A percentile compares a stretch with the other conserved stretches of the same genome.
Conservation (phyloP, 2,329 filamentous ascomycete species). For the Ascochyta clinopodiicola region DNA sequence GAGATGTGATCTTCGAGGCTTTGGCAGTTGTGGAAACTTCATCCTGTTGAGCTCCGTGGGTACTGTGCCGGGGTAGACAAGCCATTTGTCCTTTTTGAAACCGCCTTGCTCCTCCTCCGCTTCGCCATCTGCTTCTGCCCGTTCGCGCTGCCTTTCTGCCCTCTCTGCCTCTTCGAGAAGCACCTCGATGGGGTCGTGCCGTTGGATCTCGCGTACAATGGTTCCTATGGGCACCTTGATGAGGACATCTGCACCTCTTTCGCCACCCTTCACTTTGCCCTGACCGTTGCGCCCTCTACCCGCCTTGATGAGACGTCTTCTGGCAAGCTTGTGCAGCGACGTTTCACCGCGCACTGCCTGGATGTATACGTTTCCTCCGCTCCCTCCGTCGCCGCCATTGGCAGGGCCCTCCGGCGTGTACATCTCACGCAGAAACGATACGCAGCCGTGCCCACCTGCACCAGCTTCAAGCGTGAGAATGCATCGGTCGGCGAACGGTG, state of each 20-base stretch:
- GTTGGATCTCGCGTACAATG: conserved; percentile 80
- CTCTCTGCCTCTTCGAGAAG: conserved; percentile 58
- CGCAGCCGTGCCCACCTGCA: conserved; percentile 85
- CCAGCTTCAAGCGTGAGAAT: conserved; percentile 79
- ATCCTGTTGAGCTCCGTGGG: conserved; percentile 71
- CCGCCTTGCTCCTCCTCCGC: conserved; percentile 43
- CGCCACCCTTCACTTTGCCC: conserved; percentile 75
- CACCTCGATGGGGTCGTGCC: conserved; percentile 77
- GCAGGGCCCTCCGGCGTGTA: conserved; percentile 87
- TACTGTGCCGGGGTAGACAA: conserved; percentile 81
- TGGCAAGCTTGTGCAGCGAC: conserved; percentile 87
- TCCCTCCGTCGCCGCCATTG: conserved; percentile 93
- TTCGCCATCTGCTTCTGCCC: conserved; percentile 28
- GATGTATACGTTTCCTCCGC: conserved; percentile 91
- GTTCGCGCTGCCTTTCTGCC: conserved; percentile 32
- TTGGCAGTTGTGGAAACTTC: conserved; percentile 64
- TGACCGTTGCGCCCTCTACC: conserved; percentile 79
- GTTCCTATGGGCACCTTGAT: conserved; percentile 93
- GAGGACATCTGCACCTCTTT: conserved; percentile 83
- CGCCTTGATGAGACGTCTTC: conserved; percentile 76
- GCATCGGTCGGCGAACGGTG: conserved; percentile 87
- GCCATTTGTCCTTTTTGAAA: conserved; percentile 73
- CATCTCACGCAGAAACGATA: conserved; percentile 91
- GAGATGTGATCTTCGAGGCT: conserved; percentile 63
- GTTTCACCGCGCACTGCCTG: conserved; percentile 92